phyloP scores from a whole-genome alignment of 306 rosid genomes.

The Morella rubra region DNA sequence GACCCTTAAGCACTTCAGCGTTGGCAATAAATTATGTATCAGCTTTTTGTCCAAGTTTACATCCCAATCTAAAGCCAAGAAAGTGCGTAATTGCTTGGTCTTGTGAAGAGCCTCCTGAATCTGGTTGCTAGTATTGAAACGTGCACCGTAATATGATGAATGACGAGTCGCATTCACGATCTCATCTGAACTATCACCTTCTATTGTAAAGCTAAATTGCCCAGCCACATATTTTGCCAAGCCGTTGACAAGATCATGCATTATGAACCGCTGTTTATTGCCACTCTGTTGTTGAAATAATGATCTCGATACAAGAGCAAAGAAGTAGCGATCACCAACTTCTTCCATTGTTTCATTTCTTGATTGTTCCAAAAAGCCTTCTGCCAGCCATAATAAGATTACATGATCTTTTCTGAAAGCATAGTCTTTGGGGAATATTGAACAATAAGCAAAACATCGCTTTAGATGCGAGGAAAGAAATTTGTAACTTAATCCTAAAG shows the following conservation, averaged over 20 bases:
- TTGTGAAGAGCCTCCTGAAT: conserved; percentile 21
- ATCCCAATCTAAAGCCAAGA: conserved; percentile 1
- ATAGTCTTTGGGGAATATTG: conserved; percentile 32
- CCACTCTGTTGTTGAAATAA: conserved; percentile 30
- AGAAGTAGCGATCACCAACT: conserved; percentile 29
- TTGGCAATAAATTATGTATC: not conserved
- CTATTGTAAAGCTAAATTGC: conserved; percentile 13
- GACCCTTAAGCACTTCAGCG: conserved; percentile 22
- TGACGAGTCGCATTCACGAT: conserved; percentile 21
- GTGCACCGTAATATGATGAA: conserved; percentile 23
- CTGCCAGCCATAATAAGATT: conserved; percentile 47
- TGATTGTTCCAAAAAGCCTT: conserved; percentile 26
- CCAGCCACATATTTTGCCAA: conserved; percentile 32
- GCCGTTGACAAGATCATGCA: conserved; percentile 44
- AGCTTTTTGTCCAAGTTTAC: not conserved
- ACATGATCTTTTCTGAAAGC: conserved; percentile 17
- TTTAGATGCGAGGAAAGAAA: no score
- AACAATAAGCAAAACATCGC: not conserved
- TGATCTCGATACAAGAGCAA: conserved; percentile 32
- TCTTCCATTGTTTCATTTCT: conserved; percentile 12
- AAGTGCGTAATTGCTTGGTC: conserved; percentile 18
- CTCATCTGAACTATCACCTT: not conserved
- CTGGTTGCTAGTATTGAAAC: conserved; percentile 18
- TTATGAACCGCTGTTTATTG: not conserved
- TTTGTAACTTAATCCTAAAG: not conserved